Evolutionary conservation across 176 grass and related monocot species (phyloP).

Genomic region (Avena sativa): DNA sequence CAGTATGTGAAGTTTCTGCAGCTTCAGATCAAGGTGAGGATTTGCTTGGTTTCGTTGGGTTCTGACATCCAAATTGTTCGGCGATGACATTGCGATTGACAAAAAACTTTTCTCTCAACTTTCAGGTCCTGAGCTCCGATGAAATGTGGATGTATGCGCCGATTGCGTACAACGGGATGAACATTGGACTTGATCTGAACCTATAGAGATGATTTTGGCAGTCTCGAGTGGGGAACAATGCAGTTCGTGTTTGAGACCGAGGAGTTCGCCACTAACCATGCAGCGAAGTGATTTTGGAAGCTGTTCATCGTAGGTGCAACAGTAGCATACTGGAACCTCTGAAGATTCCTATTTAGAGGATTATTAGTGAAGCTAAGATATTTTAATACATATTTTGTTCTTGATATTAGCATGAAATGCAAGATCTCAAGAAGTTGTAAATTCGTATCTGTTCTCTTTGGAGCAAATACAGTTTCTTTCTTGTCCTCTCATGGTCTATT

Average conservation of each 20-base stretch:
- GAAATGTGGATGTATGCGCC: slow-evolving; percentile 92
- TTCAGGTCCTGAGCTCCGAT: slow-evolving; percentile 79
- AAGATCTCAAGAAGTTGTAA: slow-evolving; percentile 1
- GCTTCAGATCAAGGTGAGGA: slow-evolving; percentile 86
- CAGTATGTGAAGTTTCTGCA: slow-evolving; percentile 89
- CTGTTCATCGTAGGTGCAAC: slow-evolving; percentile 10
- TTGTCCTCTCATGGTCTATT: neutral
- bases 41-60: neutral
- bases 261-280: slow-evolving; percentile 32
- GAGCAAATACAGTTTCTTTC: neutral
- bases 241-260: neutral
- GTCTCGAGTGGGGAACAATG: neutral
- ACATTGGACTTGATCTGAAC: slow-evolving; percentile 72
- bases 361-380: neutral
- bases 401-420: neutral
- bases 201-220: slow-evolving; percentile 36
- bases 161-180: slow-evolving; percentile 82
- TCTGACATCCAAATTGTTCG: neutral
- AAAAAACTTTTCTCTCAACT: slow-evolving; percentile 13
- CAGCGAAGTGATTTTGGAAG: slow-evolving; percentile 13
- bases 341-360: slow-evolving; percentile 27
- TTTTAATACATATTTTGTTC: neutral
- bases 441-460: slow-evolving; percentile 17
- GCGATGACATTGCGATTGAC: neutral
- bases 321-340: slow-evolving; percentile 13